Evolutionary conservation across 805 yeast genomes (phyloP), one percentile per base, ranked within the genome.

Genomic region (Spathaspora sp.): DNA sequence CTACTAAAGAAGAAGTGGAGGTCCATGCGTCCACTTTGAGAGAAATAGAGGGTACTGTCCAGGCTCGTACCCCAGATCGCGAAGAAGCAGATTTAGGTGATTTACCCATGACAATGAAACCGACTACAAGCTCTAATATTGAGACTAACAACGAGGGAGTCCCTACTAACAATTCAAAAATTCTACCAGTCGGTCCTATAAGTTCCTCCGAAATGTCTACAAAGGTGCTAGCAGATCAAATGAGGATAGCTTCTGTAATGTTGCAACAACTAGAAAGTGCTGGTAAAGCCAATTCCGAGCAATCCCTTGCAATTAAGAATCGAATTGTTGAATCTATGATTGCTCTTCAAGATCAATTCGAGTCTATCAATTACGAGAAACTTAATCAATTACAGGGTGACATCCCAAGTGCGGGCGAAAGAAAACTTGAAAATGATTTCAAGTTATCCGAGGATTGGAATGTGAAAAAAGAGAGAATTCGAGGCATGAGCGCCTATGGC

Each of bases 161-260:
- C 4, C 4, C 11, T 29, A 3, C 32, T 42, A 17, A 11, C 44
- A 12, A 18, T 42, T 14, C 26, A 5, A 42, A 18, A 6, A 19
- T 18, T 20, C 18, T 40, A 18, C 28, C 44, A 12, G 28, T 18
- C n/a, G 11, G 16, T 19, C 40, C 40, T 7, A 35, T 12, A 6
- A 35, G 4, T 14, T n/a, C 17, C 17, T 14, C 40, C 17, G 40
- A 35, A 31, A 19, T 40, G 26, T 17, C 19, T 18, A 40, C 47
- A 12, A 11, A 16, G 16, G 47, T 45, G 10, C 67, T 90, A 35
- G 96, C 97, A 0, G 86, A 89, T 8, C 98, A 94, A 66, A 89
- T 94, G 93, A 80, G 97, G 58, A 92, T 96, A 26, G 97, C 99
- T 0, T 89, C 97, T 1, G 88, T 94, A 4, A 94, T 94, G 96